Evolutionary conservation across 108 stramenopile genomes (phyloP).

Genomic region (Nitzschia palea): DNA sequence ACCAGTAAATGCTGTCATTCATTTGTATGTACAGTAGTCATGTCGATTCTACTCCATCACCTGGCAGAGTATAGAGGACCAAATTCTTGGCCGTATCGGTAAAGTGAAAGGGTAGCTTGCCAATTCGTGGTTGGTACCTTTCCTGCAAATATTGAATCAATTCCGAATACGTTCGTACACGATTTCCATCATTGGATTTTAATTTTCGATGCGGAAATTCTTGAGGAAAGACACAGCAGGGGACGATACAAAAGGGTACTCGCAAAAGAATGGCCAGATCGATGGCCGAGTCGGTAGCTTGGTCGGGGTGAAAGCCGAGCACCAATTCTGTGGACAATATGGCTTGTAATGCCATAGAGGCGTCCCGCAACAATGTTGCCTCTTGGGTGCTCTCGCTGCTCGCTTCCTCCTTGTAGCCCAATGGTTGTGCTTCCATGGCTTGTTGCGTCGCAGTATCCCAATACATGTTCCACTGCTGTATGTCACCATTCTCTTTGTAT

Average conservation of each 20-base stretch:
- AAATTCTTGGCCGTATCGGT: constrained; percentile 64
- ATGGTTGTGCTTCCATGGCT: constrained; percentile 23
- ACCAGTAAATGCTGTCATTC: too few relatives aligned
- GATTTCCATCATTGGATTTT: neutral
- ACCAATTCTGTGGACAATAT: constrained; percentile 40
- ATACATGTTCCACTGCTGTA: constrained; percentile 34
- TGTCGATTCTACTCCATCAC: too few relatives aligned
- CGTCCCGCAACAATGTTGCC: neutral
- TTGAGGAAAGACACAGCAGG: constrained; percentile 76
- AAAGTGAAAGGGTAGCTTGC: constrained; percentile 45
- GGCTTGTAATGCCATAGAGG: neutral
- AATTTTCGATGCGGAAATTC: constrained; percentile 63
- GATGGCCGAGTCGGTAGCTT: constrained; percentile 78
- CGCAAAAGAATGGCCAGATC: constrained; percentile 59
- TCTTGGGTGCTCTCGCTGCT: neutral
- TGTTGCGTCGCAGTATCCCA: constrained; percentile 21
- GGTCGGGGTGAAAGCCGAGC: constrained; percentile 90
- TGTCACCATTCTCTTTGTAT: constrained; percentile 5
- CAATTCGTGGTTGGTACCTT: constrained; percentile 27
- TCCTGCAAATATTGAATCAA: constrained; percentile 52
- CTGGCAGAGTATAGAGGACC: constrained; percentile 59
- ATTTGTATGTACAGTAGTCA: too few relatives aligned
- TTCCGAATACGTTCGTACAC: constrained; percentile 50
- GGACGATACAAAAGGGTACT: constrained; percentile 71
- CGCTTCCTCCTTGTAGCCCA: constrained; percentile 29